Evolutionary conservation across 2,329 filamentous ascomycete genomes (phyloP).

Genomic region (Dothideomycetidae sp.): DNA sequence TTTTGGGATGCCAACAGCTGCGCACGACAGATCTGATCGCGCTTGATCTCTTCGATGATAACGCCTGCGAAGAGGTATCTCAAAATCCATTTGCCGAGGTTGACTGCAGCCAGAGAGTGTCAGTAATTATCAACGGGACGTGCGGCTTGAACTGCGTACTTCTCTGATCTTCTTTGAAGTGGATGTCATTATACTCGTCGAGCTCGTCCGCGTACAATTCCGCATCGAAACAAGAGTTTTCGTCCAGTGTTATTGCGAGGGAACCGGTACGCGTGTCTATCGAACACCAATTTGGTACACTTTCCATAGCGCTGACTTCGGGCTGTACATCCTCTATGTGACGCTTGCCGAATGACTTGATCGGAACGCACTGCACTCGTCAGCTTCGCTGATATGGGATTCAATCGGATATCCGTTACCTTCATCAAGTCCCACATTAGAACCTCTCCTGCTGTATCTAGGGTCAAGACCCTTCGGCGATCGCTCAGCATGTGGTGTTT

Average conservation of each 20-base stretch:
- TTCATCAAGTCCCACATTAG: conserved; percentile 86
- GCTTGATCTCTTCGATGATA: conserved; percentile 76
- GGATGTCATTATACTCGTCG: conserved; percentile 53
- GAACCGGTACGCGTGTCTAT: conserved; percentile 88
- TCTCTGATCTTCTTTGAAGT: conserved; percentile 85
- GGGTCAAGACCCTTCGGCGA: conserved; percentile 70
- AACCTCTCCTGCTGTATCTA: conserved; percentile 91
- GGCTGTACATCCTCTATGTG: conserved; percentile 86
- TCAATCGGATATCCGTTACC: no score
- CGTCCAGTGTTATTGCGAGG: conserved; percentile 78
- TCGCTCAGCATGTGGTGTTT: conserved; percentile 91
- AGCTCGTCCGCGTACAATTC: conserved; percentile 94
- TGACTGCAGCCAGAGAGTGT: conserved; percentile 53
- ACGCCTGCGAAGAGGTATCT: conserved; percentile 81
- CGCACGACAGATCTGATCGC: conserved; percentile 61
- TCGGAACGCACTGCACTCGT: conserved; percentile 56
- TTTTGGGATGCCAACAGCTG: conserved; percentile 51
- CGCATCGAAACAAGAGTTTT: conserved; percentile 92
- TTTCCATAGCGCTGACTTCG: conserved; percentile 74
- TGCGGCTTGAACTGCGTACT: conserved; percentile 54
- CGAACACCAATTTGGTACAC: conserved; percentile 89
- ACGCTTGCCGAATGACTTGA: conserved; percentile 85
- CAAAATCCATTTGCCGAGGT: conserved; percentile 90
- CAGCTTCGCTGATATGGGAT: no score
- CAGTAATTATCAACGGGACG: no score